These are phyloP conservation scores for Yamadazyma takamatsuzukensis DNA, from an alignment of 805 yeast genomes.

Conservation along the genomic window DNA sequence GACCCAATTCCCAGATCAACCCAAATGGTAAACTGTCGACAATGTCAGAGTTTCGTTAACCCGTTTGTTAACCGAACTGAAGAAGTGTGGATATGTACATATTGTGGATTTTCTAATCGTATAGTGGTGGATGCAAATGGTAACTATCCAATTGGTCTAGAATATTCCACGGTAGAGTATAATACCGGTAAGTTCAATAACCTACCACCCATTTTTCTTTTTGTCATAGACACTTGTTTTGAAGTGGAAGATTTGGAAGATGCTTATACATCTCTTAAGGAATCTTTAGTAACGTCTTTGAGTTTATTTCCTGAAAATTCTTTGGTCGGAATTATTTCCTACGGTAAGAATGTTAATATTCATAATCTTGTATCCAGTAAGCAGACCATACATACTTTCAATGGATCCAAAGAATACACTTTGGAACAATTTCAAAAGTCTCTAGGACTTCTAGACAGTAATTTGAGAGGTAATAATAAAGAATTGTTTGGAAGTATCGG, in stretches of 20 bases:
- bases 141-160: constrained; percentile 67
- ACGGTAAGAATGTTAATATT: constrained; percentile 85
- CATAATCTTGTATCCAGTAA: constrained; percentile 49
- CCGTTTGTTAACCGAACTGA: constrained; percentile 75
- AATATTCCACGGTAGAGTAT: constrained; percentile 72
- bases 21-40: constrained; percentile 29
- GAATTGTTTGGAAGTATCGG: constrained; percentile 31
- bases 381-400: constrained; percentile 53
- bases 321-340: constrained; percentile 81
- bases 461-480: constrained; percentile 22
- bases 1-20: constrained; percentile 55
- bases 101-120: constrained; percentile 74
- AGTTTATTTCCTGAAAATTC: constrained; percentile 86
- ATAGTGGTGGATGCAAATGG: constrained; percentile 37
- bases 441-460: constrained; percentile 33
- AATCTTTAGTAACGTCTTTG: constrained; percentile 70
- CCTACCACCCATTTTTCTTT: constrained; percentile 81
- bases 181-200: constrained; percentile 75
- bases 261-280: constrained; percentile 78
- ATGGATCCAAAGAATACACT: constrained; percentile 84
- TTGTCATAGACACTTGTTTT: constrained; percentile 61
- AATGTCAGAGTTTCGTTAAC: constrained; percentile 82
- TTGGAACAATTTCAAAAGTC: constrained; percentile 61
- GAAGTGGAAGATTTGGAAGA: constrained; percentile 80
- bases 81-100: constrained; percentile 83